Conservation (phyloP, 306 rosid species). For the Trifolium fragiferum region DNA sequence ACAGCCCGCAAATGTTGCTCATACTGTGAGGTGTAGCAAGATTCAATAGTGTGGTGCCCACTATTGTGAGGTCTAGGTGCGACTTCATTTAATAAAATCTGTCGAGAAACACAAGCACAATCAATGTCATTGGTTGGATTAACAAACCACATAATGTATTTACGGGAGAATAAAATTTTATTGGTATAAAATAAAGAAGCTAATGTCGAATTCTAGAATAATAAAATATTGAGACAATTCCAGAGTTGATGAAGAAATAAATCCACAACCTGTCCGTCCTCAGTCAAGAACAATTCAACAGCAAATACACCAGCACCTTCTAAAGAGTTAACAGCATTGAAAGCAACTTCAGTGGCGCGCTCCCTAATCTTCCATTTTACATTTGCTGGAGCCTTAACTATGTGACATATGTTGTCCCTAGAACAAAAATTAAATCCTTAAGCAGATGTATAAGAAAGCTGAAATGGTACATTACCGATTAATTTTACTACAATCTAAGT, state of each 20-base stretch:
- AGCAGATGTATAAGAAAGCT: conserved; percentile 34
- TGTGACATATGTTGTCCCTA: conserved; percentile 90
- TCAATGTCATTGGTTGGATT: conserved; percentile 29
- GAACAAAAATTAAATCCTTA: conserved; percentile 43
- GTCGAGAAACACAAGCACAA: conserved; percentile 33
- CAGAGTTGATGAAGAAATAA: conserved; percentile 33
- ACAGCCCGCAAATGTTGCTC: conserved; percentile 96
- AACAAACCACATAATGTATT: conserved; percentile 27
- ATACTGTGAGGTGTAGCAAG: conserved; percentile 87
- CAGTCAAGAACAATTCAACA: conserved; percentile 84
- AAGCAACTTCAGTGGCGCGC: conserved; percentile 78
- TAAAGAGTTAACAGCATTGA: conserved; percentile 79
- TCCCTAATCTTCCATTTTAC: conserved; percentile 69
- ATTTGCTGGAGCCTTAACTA: conserved; percentile 85
- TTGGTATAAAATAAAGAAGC: conserved; percentile 29
- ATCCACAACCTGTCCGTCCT: conserved; percentile 71
- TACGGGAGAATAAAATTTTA: conserved; percentile 22
- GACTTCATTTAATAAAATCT: conserved; percentile 94
- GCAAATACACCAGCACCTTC: conserved; percentile 99
- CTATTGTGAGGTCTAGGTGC: conserved; percentile 98
- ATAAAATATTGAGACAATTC: conserved; percentile 7
- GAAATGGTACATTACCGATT: conserved; percentile 25
- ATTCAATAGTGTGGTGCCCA: conserved; percentile 95
- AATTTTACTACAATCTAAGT: neutral
- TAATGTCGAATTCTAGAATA: neutral